Evolutionary conservation across 257 asterid species (phyloP).

Genomic region (Solanum medicagineum): DNA sequence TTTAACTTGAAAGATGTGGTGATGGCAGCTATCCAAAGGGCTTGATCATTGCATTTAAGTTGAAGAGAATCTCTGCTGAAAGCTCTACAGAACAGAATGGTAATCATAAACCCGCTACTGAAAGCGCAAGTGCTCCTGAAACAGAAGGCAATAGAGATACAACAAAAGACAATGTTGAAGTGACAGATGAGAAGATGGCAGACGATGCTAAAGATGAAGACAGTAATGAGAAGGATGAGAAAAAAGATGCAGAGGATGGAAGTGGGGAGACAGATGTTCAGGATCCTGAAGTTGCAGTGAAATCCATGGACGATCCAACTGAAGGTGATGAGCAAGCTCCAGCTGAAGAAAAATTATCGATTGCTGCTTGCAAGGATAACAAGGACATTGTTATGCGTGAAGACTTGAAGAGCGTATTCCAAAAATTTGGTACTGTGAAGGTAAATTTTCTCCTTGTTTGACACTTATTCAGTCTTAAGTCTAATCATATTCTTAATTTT

Average conservation of each 20-base stretch:
- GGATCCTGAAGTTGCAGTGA: conserved; percentile 28
- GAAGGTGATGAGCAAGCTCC: conserved; percentile 30
- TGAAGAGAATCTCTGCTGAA: conserved; percentile 42
- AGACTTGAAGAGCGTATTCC: conserved; percentile 58
- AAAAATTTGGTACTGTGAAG: conserved; percentile 76
- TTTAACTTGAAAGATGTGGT: conserved; percentile 1
- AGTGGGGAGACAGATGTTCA: conserved; percentile 17
- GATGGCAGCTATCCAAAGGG: conserved; percentile 79
- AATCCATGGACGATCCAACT: conserved; percentile 18
- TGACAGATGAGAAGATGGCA: conserved; percentile 13
- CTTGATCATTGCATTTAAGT: conserved; percentile 63
- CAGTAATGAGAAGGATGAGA: not conserved
- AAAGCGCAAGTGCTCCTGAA: conserved; percentile 16
- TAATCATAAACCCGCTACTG: conserved; percentile 12
- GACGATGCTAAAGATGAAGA: conserved; percentile 2
- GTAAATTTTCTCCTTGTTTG: conserved; percentile 13
- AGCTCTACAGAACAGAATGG: conserved; percentile 35
- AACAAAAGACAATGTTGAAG: conserved; percentile 14
- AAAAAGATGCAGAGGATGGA: conserved; percentile 6
- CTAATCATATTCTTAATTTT: not conserved
- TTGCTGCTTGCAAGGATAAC: conserved; percentile 42
- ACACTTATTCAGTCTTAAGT: not conserved
- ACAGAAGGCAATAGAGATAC: conserved; percentile 26
- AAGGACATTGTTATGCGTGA: conserved; percentile 78
- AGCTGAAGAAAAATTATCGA: conserved; percentile 20